These are phyloP conservation scores for Sclerotinia sclerotiorum DNA, from an alignment of 2,329 filamentous ascomycete species.

Conservation along the genomic window DNA sequence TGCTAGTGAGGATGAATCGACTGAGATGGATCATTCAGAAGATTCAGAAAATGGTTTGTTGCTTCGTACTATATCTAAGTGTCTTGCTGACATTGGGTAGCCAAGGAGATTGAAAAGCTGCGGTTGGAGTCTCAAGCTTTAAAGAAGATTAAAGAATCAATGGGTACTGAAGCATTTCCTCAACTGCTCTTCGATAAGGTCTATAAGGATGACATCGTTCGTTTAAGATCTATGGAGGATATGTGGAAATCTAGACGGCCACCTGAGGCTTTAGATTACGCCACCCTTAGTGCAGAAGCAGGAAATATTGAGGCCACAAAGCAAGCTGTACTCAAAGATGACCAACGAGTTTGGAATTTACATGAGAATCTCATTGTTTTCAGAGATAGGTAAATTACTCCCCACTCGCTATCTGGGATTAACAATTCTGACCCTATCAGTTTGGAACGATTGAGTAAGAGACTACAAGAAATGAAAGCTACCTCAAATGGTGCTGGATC, in stretches of 20 bases:
- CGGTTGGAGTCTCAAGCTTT: constrained; percentile 80
- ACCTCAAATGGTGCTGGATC: constrained; percentile 45
- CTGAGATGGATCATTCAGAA: constrained; percentile 74
- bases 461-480: constrained; percentile 64
- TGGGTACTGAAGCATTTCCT: constrained; percentile 76
- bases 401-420: too few relatives aligned
- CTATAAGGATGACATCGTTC: constrained; percentile 79
- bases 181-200: constrained; percentile 89
- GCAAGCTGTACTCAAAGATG: constrained; percentile 59
- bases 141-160: constrained; percentile 76
- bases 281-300: constrained; percentile 56
- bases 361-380: constrained; percentile 86
- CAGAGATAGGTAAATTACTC: constrained; percentile 60
- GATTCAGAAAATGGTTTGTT: constrained; percentile 72
- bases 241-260: constrained; percentile 89
- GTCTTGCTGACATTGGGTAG: constrained; percentile 39
- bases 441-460: constrained; percentile 71
- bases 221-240: constrained; percentile 82
- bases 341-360: constrained; percentile 77
- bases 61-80: constrained; percentile 24
- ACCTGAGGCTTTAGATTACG: constrained; percentile 72
- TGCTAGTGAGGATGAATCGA: constrained; percentile 79
- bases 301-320: constrained; percentile 48
- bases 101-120: constrained; percentile 83
- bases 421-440: constrained; percentile 44